Evolutionary conservation across 2,329 filamentous ascomycete species (phyloP).

Genomic region (Fusarium ambrosium): DNA sequence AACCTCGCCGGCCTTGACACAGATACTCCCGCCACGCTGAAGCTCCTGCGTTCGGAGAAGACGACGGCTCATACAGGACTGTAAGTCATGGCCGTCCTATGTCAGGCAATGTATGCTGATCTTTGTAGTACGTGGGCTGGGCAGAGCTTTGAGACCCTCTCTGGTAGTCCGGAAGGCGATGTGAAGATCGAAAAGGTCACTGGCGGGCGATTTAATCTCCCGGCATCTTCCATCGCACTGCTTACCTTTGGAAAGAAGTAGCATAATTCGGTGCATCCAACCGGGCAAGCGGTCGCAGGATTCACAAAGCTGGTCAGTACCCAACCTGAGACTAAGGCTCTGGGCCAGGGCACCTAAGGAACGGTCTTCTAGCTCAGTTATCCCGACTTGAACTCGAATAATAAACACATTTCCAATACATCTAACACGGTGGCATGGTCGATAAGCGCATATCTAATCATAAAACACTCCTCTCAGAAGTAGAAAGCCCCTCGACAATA

Average conservation of each 20-base stretch:
- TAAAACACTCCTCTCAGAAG: background rate
- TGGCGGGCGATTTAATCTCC: background rate
- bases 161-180: background rate
- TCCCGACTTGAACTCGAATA: too few species aligned
- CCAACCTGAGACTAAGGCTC: background rate
- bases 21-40: background rate
- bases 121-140: background rate
- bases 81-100: background rate
- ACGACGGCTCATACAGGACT: background rate
- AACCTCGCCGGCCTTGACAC: background rate
- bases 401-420: too few species aligned
- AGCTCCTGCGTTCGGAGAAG: background rate
- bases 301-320: background rate
- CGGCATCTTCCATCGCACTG: background rate
- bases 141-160: background rate
- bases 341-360: background rate
- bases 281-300: background rate
- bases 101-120: background rate
- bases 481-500: background rate
- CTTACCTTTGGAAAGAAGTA: background rate
- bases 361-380: background rate
- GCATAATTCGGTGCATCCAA: background rate
- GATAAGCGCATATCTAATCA: background rate
- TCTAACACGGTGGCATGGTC: background rate
- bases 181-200: background rate